phyloP scores from a whole-genome alignment of 768 basidiomycete genomes.

The Flagelloscypha sp. region DNA sequence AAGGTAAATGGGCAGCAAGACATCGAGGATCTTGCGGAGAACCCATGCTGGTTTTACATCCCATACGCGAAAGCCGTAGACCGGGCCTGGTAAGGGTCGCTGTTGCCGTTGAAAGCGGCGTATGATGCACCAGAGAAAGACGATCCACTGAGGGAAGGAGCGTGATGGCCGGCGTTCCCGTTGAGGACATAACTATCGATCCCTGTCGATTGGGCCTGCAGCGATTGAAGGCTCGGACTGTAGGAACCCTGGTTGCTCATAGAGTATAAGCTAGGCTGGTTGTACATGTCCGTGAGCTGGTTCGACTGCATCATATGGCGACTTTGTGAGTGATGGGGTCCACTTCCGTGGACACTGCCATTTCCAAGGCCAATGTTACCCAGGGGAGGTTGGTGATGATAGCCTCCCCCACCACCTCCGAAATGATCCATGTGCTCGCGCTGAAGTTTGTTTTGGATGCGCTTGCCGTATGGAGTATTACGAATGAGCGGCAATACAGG shows the following conservation, averaged over 20 bases:
- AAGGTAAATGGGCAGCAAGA: slow-evolving; percentile 2
- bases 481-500: slow-evolving; percentile 98
- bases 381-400: slow-evolving; percentile 53
- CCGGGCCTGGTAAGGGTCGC: slow-evolving; percentile 44
- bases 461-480: slow-evolving; percentile 98
- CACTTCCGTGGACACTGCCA: slow-evolving; percentile 43
- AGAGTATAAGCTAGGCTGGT: slow-evolving; percentile 54
- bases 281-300: slow-evolving; percentile 59
- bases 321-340: slow-evolving; percentile 50
- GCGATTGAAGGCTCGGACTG: slow-evolving; percentile 47
- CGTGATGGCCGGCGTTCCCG: slow-evolving; percentile 58
- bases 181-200: slow-evolving; percentile 81
- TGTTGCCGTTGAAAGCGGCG: slow-evolving; percentile 38
- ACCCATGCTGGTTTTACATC: slow-evolving; percentile 62
- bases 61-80: slow-evolving; percentile 65
- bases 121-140: slow-evolving; percentile 54
- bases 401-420: slow-evolving; percentile 31
- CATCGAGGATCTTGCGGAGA: too few relatives aligned
- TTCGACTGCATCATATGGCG: slow-evolving; percentile 46
- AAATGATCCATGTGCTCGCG: slow-evolving; percentile 80
- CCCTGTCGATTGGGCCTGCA: slow-evolving; percentile 64
- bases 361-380: slow-evolving; percentile 50
- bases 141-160: slow-evolving; percentile 46
- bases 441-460: slow-evolving; percentile 97
- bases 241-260: slow-evolving; percentile 47